phyloP scores from a whole-genome alignment of 495 filamentous ascomycete genomes.

The Neurospora tetrasperma region DNA sequence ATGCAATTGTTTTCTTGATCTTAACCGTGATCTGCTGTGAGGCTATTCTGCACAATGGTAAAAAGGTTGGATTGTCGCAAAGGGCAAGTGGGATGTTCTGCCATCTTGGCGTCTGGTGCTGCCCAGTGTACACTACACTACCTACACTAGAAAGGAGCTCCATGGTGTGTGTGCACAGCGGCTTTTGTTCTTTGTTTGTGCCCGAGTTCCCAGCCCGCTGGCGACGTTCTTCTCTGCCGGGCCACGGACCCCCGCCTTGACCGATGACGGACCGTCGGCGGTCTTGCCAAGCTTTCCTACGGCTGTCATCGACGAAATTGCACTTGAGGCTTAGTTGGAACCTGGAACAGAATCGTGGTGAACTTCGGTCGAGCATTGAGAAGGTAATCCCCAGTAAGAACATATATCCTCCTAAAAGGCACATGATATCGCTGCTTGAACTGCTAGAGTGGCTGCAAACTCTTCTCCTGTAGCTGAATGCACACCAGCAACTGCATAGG shows the following conservation, averaged over 20 bases:
- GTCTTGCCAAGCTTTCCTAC: neutral
- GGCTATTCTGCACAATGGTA: neutral
- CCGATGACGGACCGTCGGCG: neutral
- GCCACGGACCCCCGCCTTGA: neutral
- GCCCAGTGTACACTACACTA: neutral
- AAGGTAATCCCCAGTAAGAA: neutral
- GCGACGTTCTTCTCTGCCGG: neutral
- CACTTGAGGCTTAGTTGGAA: neutral
- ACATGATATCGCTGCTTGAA: neutral
- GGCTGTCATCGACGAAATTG: neutral
- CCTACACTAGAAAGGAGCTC: too few species aligned
- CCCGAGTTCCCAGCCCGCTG: neutral
- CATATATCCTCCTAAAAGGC: neutral
- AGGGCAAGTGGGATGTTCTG: neutral
- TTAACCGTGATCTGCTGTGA: neutral
- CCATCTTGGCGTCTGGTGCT: neutral
- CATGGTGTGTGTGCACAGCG: neutral
- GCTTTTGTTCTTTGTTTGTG: neutral
- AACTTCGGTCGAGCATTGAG: neutral
- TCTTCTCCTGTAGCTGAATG: neutral
- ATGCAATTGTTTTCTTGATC: neutral
- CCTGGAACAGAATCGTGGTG: neutral
- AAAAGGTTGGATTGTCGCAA: neutral
- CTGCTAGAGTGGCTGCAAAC: rapidly evolving
- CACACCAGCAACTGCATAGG: neutral